Conservation (phyloP, 306 rosid species). For the Castanea mollissima region DNA sequence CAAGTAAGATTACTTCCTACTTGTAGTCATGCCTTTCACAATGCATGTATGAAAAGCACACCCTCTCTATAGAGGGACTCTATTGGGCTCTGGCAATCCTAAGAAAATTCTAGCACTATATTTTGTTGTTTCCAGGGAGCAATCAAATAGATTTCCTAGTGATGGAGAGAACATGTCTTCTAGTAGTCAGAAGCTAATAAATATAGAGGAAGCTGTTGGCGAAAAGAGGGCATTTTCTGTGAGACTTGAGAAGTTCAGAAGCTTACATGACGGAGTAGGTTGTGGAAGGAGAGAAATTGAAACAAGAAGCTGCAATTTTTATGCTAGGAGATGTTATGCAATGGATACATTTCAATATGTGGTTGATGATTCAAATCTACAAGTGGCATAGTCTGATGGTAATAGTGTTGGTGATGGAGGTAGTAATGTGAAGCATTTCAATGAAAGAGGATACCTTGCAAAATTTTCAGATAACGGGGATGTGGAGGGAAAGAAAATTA, state of each 20-base stretch:
- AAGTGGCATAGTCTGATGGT: conserved; percentile 40
- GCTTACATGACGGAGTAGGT: conserved; percentile 22
- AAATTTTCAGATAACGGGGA: conserved; percentile 28
- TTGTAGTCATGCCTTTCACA: conserved; percentile 85
- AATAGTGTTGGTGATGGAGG: conserved; percentile 3
- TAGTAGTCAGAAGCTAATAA: conserved; percentile 14
- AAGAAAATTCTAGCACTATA: conserved; percentile 33
- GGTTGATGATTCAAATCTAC: conserved; percentile 57
- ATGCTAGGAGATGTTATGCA: conserved; percentile 79
- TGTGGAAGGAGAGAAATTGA: conserved; percentile 32
- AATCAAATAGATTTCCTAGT: conserved; percentile 15
- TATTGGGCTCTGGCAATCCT: conserved; percentile 21
- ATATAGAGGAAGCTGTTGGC: conserved; percentile 27
- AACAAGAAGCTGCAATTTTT: conserved; percentile 38
- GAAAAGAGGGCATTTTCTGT: conserved; percentile 66
- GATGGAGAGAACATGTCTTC: conserved; percentile 36
- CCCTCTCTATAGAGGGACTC: conserved; percentile 74
- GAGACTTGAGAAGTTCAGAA: conserved; percentile 78
- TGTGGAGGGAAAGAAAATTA: conserved; percentile 60
- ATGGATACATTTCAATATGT: conserved; percentile 85
- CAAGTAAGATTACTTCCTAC: conserved; percentile 68
- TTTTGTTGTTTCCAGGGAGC: conserved; percentile 31
- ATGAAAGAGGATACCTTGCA: conserved; percentile 3
- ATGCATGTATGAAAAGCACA: conserved; percentile 69
- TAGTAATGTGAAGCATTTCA: conserved; percentile 2